Base-by-base conservation (phyloP, 2,329 filamentous ascomycete species). In the Fusarium domesticum region DNA sequence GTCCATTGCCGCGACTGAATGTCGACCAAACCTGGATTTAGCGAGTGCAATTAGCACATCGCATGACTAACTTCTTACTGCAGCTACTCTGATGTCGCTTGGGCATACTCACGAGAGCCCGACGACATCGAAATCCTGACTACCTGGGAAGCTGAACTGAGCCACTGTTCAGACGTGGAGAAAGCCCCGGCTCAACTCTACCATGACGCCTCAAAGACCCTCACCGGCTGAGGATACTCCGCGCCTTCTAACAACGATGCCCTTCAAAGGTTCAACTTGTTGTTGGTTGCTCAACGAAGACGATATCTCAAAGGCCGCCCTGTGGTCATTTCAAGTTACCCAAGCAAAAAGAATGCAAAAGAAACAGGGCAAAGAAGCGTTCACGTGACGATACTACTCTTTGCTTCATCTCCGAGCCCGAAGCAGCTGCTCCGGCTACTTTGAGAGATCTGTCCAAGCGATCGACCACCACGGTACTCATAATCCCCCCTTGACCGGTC, bases 351-450 rank as follows among this genome's bases (percentile, higher is more conserved):
- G n/a, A n/a, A n/a, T n/a, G n/a, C n/a, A n/a, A n/a, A n/a, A n/a
- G n/a, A n/a, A n/a, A n/a, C n/a, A n/a, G n/a, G n/a, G n/a, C n/a
- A n/a, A n/a, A n/a, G n/a, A n/a, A n/a, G 0, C 53, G 65, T 0
- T 5, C 37, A 0, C 57, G 56, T 2, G 67, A 64, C 0, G 25
- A 57, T 0, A 73, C 72, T 0, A 57, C 36, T 0, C 37, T 73
- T 6, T 31, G 45, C 0, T 69, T 74, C 31, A 49, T 74, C 0
- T 64, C 67, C 0, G 73, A 76, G 43, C 73, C 72, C 0, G 72
- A 76, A 45, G 73, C 72, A 0, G 72, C 72, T 1, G 71, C 71
- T 0, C 30, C 76, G 0, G 64, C 69, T 0, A 65, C 64, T 0
- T 47, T 74, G 1, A 47, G 57, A 1, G 63, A 66, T 2, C 40